These are phyloP conservation scores for Akanthomyces dipterigenus DNA, from an alignment of 2,329 filamentous ascomycete species.

Conservation along the genomic window DNA sequence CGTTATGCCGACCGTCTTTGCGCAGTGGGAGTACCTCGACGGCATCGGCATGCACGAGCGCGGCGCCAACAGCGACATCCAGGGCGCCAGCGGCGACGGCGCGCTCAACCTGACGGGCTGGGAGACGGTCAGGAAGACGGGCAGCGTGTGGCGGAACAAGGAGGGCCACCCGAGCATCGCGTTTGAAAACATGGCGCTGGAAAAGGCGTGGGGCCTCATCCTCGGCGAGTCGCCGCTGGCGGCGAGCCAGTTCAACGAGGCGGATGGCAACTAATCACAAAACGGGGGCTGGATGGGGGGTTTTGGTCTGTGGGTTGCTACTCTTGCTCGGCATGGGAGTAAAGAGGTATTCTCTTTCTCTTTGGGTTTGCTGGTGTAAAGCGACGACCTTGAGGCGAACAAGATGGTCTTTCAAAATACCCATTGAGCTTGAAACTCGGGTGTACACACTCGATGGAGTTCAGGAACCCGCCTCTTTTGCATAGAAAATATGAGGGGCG, in stretches of 20 bases:
- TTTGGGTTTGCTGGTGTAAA: too few species aligned
- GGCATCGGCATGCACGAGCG: conserved; percentile 19
- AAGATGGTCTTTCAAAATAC: too few species aligned
- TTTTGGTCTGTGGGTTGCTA: too few species aligned
- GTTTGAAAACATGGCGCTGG: conserved; percentile 9
- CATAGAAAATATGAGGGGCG: not conserved
- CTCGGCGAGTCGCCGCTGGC: not conserved
- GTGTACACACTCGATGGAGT: too few species aligned
- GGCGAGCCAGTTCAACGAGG: conserved; percentile 3
- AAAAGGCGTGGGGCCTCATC: conserved; percentile 5
- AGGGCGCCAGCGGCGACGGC: conserved; percentile 14
- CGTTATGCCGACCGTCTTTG: conserved; percentile 20
- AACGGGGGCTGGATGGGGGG: not conserved
- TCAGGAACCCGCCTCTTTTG: too few species aligned
- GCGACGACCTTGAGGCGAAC: too few species aligned
- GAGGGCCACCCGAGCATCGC: not conserved
- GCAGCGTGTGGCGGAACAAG: conserved; percentile 1
- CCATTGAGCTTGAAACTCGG: too few species aligned
- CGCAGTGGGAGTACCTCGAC: conserved; percentile 20
- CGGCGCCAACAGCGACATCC: conserved; percentile 19
- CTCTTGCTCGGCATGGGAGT: too few species aligned
- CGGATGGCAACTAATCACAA: not conserved
- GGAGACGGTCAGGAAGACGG: conserved; percentile 2
- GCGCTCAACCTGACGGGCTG: conserved; percentile 4
- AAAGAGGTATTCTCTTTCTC: too few species aligned